phyloP scores from a whole-genome alignment of 225 moss, liverwort and hornwort genomes.

The Anthoceros angustus region DNA sequence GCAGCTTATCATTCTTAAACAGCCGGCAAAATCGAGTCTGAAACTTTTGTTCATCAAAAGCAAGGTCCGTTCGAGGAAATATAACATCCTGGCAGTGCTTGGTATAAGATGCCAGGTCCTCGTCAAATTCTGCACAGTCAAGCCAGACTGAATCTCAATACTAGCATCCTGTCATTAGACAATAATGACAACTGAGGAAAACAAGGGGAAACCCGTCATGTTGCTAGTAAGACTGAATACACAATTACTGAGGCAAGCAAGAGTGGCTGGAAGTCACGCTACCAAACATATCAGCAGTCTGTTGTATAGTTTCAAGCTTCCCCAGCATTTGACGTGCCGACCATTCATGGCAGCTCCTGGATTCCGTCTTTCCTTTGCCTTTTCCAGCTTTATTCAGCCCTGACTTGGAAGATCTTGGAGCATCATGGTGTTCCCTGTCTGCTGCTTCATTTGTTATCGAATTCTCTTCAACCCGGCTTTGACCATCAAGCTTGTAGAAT shows the following conservation, averaged over 20 bases:
- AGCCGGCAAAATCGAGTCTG: slow-evolving; percentile 48
- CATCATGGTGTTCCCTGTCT: neutral
- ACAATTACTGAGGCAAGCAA: no score
- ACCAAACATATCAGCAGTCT: slow-evolving; percentile 27
- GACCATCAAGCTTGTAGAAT: slow-evolving; percentile 65
- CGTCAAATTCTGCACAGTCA: slow-evolving; percentile 31
- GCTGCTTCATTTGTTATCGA: neutral
- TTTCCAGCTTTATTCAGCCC: neutral
- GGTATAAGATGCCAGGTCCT: slow-evolving; percentile 53
- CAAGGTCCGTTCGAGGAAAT: slow-evolving; percentile 31
- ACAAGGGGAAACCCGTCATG: neutral
- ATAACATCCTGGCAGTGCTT: slow-evolving; percentile 68
- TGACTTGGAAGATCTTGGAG: no score
- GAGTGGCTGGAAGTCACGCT: neutral
- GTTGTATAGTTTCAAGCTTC: slow-evolving; percentile 28
- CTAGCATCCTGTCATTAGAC: neutral
- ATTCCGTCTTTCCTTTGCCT: slow-evolving; percentile 8
- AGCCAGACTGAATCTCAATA: neutral
- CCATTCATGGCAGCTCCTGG: slow-evolving; percentile 17
- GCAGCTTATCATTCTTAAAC: slow-evolving; percentile 29
- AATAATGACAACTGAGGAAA: neutral
- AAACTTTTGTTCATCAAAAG: slow-evolving; percentile 31
- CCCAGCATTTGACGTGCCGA: slow-evolving; percentile 35
- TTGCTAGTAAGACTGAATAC: no score
- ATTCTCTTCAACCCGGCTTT: slow-evolving; percentile 2